These are phyloP conservation scores for Talinum fruticosum DNA, from an alignment of 148 eudicot species.

Conservation along the genomic window DNA sequence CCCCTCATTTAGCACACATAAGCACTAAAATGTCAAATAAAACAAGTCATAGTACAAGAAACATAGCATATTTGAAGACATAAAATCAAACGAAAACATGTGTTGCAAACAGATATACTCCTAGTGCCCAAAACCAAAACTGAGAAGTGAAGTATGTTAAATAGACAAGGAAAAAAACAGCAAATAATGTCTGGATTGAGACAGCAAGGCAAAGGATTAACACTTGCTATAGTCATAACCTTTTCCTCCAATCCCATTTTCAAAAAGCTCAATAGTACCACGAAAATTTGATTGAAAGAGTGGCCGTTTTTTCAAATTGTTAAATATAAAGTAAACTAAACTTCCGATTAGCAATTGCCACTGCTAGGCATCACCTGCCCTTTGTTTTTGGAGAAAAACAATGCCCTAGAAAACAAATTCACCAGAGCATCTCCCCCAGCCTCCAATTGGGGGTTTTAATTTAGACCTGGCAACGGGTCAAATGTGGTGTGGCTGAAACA, in stretches of 20 bases:
- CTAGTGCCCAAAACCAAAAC: neutral
- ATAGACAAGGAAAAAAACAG: no score
- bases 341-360: neutral
- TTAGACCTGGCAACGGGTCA: neutral
- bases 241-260: neutral
- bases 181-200: no score
- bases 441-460: neutral
- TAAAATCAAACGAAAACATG: neutral
- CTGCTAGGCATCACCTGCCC: neutral
- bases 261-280: neutral
- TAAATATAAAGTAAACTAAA: neutral
- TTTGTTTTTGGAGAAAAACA: neutral
- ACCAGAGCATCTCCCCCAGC: no score
- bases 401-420: neutral
- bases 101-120: neutral
- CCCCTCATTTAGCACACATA: neutral
- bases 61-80: neutral
- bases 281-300: neutral
- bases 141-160: neutral
- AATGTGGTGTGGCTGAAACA: neutral
- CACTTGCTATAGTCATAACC: neutral
- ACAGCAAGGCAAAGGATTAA: neutral
- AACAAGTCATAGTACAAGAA: neutral
- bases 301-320: neutral
- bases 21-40: neutral